A percentile compares a stretch with the other conserved stretches of the same genome.
Evolutionary conservation across 345 rosid species (phyloP).

Genomic region (Lagerstroemia speciosa): DNA sequence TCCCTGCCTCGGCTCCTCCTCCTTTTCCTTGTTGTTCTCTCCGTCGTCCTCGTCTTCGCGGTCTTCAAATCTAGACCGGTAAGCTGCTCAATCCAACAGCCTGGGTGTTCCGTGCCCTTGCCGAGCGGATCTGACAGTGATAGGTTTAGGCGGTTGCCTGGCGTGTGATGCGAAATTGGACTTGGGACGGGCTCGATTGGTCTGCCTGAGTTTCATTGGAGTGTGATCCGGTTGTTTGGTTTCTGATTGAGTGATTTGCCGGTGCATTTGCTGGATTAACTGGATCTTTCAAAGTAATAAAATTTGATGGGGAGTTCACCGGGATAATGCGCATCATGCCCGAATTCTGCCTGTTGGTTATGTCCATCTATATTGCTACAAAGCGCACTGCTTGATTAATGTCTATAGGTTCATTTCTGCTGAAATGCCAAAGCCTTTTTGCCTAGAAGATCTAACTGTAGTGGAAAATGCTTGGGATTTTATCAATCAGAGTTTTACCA

Average conservation of each 20-base stretch:
- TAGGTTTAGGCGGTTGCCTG: neutral
- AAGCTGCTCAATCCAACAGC: neutral
- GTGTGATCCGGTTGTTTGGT: neutral
- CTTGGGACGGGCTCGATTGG: neutral
- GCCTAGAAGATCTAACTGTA: neutral
- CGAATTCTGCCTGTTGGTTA: neutral
- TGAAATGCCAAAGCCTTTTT: neutral
- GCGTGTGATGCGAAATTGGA: neutral
- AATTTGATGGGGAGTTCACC: neutral
- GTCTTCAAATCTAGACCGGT: slow-evolving; percentile 39
- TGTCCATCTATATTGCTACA: no score
- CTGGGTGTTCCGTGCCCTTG: neutral
- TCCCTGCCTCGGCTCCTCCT: slow-evolving; percentile 53
- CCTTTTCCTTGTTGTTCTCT: slow-evolving; percentile 30
- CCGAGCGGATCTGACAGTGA: neutral
- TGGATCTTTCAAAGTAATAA: neutral
- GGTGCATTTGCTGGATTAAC: neutral
- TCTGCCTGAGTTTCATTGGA: neutral
- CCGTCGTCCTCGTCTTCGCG: slow-evolving; percentile 45
- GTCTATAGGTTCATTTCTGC: neutral
- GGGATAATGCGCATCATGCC: neutral
- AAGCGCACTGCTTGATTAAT: neutral
- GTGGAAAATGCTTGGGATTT: no score
- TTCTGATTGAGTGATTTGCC: neutral
- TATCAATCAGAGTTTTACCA: no score